These are phyloP conservation scores for Ceratocystis cacaofunesta DNA, from an alignment of 2,329 filamentous ascomycete species.

Conservation along the genomic window DNA sequence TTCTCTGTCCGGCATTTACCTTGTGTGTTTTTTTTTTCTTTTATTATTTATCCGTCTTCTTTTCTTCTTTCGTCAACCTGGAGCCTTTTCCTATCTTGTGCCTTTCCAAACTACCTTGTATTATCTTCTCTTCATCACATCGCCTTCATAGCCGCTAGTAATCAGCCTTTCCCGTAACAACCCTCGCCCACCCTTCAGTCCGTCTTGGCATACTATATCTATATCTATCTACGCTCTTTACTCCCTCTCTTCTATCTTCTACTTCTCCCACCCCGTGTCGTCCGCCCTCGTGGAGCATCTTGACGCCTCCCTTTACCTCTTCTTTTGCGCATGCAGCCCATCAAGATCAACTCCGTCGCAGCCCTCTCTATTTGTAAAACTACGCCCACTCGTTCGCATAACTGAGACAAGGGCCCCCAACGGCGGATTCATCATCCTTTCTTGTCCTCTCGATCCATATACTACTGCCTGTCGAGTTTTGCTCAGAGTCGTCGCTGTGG, in stretches of 20 bases:
- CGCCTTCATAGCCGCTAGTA: background rate
- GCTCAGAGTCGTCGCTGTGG: background rate
- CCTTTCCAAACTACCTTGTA: background rate
- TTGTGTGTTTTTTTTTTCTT: background rate
- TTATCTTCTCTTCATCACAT: background rate
- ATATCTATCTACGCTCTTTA: background rate
- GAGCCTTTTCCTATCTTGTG: background rate
- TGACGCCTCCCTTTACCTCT: slow-evolving; percentile 1
- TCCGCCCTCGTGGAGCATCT: background rate
- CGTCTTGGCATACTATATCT: background rate
- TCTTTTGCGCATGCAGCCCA: background rate
- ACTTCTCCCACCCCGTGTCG: background rate
- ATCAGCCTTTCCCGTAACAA: background rate
- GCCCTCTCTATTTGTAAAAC: background rate
- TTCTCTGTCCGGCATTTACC: background rate
- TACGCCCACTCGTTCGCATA: background rate
- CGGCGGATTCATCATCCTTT: background rate
- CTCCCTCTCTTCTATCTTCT: background rate
- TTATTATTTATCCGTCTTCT: too few relatives aligned
- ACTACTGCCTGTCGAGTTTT: background rate
- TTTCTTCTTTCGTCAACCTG: background rate
- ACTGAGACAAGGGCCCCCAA: background rate
- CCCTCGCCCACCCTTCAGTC: background rate
- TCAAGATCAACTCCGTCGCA: background rate
- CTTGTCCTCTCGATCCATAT: background rate